These are phyloP conservation scores for Clonostachys byssicola DNA, from an alignment of 2,329 filamentous ascomycete genomes.

Conservation along the genomic window DNA sequence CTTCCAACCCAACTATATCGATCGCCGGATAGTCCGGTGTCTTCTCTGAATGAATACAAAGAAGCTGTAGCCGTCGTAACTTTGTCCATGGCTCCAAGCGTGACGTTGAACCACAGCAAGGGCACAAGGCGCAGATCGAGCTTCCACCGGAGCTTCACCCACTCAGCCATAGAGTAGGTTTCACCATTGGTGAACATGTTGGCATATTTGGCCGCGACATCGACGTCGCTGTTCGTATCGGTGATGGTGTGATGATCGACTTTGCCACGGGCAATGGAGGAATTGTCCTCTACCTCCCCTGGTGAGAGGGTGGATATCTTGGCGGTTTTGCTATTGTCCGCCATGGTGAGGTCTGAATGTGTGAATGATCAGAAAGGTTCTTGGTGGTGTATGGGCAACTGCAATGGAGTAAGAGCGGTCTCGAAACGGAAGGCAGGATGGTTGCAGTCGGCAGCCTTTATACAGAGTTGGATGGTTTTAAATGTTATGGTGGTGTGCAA, in stretches of 20 bases:
- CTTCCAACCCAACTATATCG: conserved; percentile 18
- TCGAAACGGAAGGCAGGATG: too few species aligned
- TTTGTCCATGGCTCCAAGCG: conserved; percentile 20
- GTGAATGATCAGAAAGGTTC: background rate
- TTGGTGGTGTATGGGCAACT: too few species aligned
- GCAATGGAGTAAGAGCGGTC: too few species aligned
- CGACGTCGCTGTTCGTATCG: background rate
- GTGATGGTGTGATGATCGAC: background rate
- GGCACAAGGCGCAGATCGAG: conserved; percentile 13
- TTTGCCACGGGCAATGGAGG: background rate
- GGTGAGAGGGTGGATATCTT: background rate
- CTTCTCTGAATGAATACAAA: conserved; percentile 16
- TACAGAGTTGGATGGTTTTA: too few species aligned
- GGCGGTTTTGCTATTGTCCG: background rate
- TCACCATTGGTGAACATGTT: conserved; percentile 5
- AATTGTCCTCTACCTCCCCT: conserved; percentile 2
- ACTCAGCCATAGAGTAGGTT: conserved; percentile 4
- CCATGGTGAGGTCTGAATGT: background rate
- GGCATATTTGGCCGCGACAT: conserved; percentile 5
- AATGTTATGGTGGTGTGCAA: too few species aligned
- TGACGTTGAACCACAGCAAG: conserved; percentile 16
- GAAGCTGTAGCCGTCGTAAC: conserved; percentile 20
- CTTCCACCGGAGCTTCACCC: conserved; percentile 10
- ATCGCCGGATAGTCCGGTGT: conserved; percentile 13
- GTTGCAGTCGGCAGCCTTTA: too few species aligned